Evolutionary conservation across 2,329 filamentous ascomycete species (phyloP), one percentile per base, ranked within the genome.

Genomic region (Talaromyces sp.): DNA sequence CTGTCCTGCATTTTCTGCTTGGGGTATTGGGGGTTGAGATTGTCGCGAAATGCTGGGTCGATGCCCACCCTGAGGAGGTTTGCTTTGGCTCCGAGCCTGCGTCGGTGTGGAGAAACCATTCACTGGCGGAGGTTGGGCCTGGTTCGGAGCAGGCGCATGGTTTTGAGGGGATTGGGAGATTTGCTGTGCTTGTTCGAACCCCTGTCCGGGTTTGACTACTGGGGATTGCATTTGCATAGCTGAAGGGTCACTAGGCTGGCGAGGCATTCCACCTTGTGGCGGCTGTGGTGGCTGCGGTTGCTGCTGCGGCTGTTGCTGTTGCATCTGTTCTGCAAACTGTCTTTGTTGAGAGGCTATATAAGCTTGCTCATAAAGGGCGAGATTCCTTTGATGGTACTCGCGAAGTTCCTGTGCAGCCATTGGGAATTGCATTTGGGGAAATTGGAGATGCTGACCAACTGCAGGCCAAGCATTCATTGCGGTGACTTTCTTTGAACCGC

Each of bases 401-500:
- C 86, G 78, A 54, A 97, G 71, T 61, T 94, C 86, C 52, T 83
- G 81, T 2, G 85, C 80, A 0, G 89, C 90, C 9, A 79, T 82
- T 1, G 86, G 87, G 49, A 83, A 75, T 58, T 90, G 87, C 47
- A 81, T 79, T 0, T 82, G 82, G 8, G 79, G 79, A 43, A 90
- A 84, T 4, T 75, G 70, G 44, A 91, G 70, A 27, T 81, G 76
- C 52, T 85, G 82, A 1, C 90, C 86, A 49, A 97, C 79, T 45
- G 85, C 82, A 1, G 80, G 78, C 94, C 94, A 97, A 52, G 81
- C 80, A 58, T 90, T 89, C 20, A 79, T 78, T 20, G 82, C 81
- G 0, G 85, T 87, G 3, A 95, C 85, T 55, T 82, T 84, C 62
- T 88, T 89, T 51, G 88, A 94, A 4, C 91, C 91, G 20, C 89